These are phyloP conservation scores for Potentilla sterilis DNA, from an alignment of 306 rosid species.

Conservation along the genomic window DNA sequence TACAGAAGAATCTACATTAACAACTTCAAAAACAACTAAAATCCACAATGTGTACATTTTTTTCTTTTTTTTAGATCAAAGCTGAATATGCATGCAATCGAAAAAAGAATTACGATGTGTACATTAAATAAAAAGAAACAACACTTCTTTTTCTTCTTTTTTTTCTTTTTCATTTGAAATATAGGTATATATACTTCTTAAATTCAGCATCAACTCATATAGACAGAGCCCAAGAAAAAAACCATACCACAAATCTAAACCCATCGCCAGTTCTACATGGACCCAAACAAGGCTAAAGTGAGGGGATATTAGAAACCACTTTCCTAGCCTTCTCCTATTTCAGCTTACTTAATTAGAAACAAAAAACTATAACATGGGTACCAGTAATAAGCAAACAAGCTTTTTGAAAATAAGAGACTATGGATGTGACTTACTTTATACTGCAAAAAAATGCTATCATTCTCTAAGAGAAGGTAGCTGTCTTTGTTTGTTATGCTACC, in stretches of 20 bases:
- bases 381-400: background rate
- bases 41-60: background rate
- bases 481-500: conserved; percentile 56
- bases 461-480: conserved; percentile 43
- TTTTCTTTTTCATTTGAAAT: too few relatives aligned
- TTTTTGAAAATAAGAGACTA: background rate
- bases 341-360: background rate
- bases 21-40: background rate
- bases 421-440: conserved; percentile 37
- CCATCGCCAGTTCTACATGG: background rate
- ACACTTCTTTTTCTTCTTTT: background rate
- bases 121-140: too few relatives aligned
- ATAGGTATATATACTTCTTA: background rate
- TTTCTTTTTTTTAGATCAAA: too few relatives aligned
- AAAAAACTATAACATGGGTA: background rate
- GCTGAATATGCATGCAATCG: too few relatives aligned
- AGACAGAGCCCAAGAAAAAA: background rate
- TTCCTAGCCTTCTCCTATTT: background rate
- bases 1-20: background rate
- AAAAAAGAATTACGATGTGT: too few relatives aligned
- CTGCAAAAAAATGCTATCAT: conserved; percentile 38
- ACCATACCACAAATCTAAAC: background rate
- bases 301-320: background rate
- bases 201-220: background rate
- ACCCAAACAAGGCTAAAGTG: background rate